These are phyloP conservation scores for Hypoxylon lienhwacheense DNA, from an alignment of 495 filamentous ascomycete genomes.

Conservation along the genomic window DNA sequence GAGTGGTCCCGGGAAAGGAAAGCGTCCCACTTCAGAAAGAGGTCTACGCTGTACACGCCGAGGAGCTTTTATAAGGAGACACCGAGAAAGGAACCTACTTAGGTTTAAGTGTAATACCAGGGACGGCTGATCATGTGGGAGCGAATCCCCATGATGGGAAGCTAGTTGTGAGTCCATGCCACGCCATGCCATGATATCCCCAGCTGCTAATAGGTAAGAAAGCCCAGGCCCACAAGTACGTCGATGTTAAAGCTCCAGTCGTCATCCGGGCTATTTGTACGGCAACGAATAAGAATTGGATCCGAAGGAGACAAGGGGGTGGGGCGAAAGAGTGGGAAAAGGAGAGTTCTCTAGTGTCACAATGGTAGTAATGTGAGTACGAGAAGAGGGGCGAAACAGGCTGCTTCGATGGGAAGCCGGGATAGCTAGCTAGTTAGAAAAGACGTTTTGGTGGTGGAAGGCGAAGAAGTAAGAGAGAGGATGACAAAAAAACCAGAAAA, in stretches of 20 bases:
- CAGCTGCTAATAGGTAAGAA: constrained; percentile 26
- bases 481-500: constrained; percentile 5
- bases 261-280: constrained; percentile 16
- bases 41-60: constrained; percentile 20
- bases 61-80: constrained; percentile 17
- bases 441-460: constrained; percentile 14
- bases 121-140: constrained; percentile 17
- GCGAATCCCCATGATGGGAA: constrained; percentile 31
- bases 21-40: constrained; percentile 5
- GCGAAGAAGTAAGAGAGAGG: constrained; percentile 14
- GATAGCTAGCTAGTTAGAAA: constrained; percentile 8
- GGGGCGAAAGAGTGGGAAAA: constrained; percentile 17
- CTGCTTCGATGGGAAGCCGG: constrained; percentile 16
- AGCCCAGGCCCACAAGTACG: constrained; percentile 28
- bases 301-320: constrained; percentile 19
- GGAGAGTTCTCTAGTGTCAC: constrained; percentile 10
- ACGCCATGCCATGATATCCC: constrained; percentile 31
- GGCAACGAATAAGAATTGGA: constrained; percentile 24
- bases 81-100: constrained; percentile 20
- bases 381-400: constrained; percentile 18
- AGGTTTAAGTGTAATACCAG: constrained; percentile 23
- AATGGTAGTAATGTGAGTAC: constrained; percentile 7
- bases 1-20: constrained; percentile 6
- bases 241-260: constrained; percentile 27
- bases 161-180: constrained; percentile 25